Evolutionary conservation across 2,329 filamentous ascomycete genomes (phyloP).

Genomic region (Sporothrix inflata): DNA sequence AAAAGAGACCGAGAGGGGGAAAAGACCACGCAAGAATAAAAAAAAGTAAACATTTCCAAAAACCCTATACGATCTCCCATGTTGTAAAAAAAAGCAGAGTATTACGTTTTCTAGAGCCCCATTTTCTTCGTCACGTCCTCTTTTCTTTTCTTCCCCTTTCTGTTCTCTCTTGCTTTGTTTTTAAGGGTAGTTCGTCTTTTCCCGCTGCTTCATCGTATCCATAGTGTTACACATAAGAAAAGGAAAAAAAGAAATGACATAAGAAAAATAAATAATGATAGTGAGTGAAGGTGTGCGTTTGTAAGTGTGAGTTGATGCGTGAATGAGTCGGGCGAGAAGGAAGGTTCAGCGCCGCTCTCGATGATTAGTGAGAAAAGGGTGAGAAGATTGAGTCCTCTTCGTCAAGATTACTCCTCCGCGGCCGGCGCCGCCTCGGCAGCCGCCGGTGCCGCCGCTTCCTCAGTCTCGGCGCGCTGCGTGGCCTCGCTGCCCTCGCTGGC

Average conservation of each 20-base stretch:
- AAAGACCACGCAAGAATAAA: background rate
- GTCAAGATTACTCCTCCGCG: background rate
- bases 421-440: background rate
- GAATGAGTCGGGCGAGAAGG: background rate
- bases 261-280: slow-evolving; percentile 13
- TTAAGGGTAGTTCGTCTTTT: background rate
- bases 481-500: slow-evolving; percentile 66
- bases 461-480: slow-evolving; percentile 27
- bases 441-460: background rate
- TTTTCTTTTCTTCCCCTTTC: background rate
- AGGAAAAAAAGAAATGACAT: background rate
- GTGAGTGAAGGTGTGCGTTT: background rate
- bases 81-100: background rate
- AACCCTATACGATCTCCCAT: background rate
- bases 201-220: slow-evolving; percentile 18
- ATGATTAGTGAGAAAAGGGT: background rate
- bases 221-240: slow-evolving; percentile 23
- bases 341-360: background rate
- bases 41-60: background rate
- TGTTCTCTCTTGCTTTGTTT: background rate
- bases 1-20: background rate
- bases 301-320: background rate
- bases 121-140: background rate
- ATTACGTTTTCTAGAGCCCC: slow-evolving; percentile 16
- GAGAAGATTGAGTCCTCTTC: background rate